These are phyloP conservation scores for Pseudoscleropodium purum DNA, from an alignment of 225 moss, liverwort and hornwort species.

Conservation along the genomic window DNA sequence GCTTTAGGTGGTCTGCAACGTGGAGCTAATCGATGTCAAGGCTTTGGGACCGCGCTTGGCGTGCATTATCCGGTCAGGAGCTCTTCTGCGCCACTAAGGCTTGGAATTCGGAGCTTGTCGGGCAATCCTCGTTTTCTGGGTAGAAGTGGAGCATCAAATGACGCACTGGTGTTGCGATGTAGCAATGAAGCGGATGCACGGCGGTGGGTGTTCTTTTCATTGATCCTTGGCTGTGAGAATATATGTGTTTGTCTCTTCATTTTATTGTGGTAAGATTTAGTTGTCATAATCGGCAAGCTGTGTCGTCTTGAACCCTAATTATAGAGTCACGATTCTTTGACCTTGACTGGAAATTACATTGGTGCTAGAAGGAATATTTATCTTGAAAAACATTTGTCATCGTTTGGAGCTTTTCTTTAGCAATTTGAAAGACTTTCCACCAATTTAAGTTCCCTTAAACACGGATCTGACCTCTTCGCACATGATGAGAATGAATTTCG, in stretches of 20 bases:
- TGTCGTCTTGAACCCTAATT: background rate
- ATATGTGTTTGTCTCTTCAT: background rate
- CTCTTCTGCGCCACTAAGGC: background rate
- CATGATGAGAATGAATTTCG: background rate
- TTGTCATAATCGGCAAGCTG: background rate
- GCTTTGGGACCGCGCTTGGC: background rate
- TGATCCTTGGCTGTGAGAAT: background rate
- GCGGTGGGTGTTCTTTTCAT: background rate
- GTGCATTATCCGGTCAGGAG: background rate
- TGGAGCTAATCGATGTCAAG: background rate
- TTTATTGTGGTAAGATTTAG: background rate
- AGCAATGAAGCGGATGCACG: background rate
- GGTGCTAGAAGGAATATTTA: background rate
- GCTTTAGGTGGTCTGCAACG: background rate
- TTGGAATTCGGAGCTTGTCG: background rate
- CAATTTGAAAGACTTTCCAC: background rate
- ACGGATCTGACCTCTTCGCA: background rate
- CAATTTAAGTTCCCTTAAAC: background rate
- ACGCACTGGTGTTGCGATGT: background rate
- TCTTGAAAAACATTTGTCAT: background rate
- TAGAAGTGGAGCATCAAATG: background rate
- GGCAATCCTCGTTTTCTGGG: background rate
- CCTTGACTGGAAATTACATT: background rate
- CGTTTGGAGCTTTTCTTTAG: background rate
- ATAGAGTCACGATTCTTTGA: background rate